Base-by-base conservation (phyloP, 495 filamentous ascomycete species). In the Hypoxylon perforatum region DNA sequence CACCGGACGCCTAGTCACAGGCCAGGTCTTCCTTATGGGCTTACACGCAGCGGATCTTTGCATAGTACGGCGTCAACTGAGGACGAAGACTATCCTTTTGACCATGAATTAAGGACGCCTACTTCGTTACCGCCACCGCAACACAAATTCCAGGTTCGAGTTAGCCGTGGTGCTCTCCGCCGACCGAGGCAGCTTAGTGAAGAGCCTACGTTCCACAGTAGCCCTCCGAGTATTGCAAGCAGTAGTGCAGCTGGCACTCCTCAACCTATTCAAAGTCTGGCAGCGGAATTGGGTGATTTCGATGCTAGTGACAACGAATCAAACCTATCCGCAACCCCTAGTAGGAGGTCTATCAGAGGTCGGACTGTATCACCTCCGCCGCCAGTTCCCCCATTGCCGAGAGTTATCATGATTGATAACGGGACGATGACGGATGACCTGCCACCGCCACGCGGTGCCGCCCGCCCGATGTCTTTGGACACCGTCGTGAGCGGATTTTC, bases 61-160 rank as follows among this genome's bases (percentile, higher is more conserved):
- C 83, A 90, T 63, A 97, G 94, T 79, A 96, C 93, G 5, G 94
- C 93, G 17, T 97, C 94, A 9, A 94, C 91, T 4, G 93, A 96
- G 57, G 93, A 96, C 21, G 88, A 88, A 45, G 87, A 89, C 22
- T 86, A 84, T 53, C 57, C 63, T 7, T 70, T 74, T 21, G 63
- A 63, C 39, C 46, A 61, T 11, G 80, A 79, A 5, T 65, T 86
- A 14, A 85, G 81, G 49, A 93, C 91, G 3, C 88, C 79, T 22
- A 77, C 90, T 12, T 81, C 86, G 19, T 84, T 90, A 50, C 74
- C 78, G 21, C 81, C 88, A 18, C 81, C 86, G 14, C 90, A 91
- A 60, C 35, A 52, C 1, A 86, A 87, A 33, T 89, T 92, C 75
- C 88, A 90, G 38, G 78, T 94, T 18, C 86, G 87, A 51, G 79